phyloP scores from a whole-genome alignment of 2,329 filamentous ascomycete species.

The Sodiomyces alkalinus region DNA sequence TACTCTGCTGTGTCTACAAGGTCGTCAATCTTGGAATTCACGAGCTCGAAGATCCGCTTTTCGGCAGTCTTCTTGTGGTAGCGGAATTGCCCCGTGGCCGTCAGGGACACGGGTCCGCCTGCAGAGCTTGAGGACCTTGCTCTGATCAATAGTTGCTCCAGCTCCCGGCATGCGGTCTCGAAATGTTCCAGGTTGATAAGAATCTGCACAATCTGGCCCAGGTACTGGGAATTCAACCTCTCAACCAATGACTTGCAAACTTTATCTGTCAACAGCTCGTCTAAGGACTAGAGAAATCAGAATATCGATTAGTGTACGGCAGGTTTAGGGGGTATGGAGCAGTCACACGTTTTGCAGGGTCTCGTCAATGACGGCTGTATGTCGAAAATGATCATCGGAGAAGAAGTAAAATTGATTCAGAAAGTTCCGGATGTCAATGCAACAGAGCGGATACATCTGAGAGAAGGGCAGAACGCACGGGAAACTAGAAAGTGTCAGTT shows the following conservation, averaged over 20 bases:
- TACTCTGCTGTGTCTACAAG: slow-evolving; percentile 95
- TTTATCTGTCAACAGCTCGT: slow-evolving; percentile 82
- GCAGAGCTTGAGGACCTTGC: slow-evolving; percentile 71
- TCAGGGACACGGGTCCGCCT: slow-evolving; percentile 63
- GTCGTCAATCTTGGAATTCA: slow-evolving; percentile 98
- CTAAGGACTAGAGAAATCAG: slow-evolving; percentile 52
- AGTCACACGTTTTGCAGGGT: slow-evolving; percentile 57
- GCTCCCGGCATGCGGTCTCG: slow-evolving; percentile 77
- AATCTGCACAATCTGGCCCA: slow-evolving; percentile 96
- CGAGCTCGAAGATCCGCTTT: slow-evolving; percentile 94
- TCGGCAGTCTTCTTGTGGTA: slow-evolving; percentile 91
- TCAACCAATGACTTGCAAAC: slow-evolving; percentile 86
- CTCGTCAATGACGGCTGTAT: slow-evolving; percentile 79
- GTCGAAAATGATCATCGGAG: slow-evolving; percentile 88
- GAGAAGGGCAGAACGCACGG: slow-evolving; percentile 95
- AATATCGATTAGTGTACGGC: background rate
- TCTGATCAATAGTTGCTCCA: slow-evolving; percentile 73
- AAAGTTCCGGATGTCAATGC: slow-evolving; percentile 96
- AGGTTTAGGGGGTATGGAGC: slow-evolving; percentile 1
- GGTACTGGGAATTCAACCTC: slow-evolving; percentile 76
- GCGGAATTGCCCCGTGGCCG: slow-evolving; percentile 74
- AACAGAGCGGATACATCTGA: slow-evolving; percentile 97
- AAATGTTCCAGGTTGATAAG: slow-evolving; percentile 96
- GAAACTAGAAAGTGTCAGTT: slow-evolving; percentile 35
- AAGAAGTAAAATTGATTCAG: slow-evolving; percentile 98